Base-by-base conservation (phyloP, 768 basidiomycete species). In the Clathrus columnatus region DNA sequence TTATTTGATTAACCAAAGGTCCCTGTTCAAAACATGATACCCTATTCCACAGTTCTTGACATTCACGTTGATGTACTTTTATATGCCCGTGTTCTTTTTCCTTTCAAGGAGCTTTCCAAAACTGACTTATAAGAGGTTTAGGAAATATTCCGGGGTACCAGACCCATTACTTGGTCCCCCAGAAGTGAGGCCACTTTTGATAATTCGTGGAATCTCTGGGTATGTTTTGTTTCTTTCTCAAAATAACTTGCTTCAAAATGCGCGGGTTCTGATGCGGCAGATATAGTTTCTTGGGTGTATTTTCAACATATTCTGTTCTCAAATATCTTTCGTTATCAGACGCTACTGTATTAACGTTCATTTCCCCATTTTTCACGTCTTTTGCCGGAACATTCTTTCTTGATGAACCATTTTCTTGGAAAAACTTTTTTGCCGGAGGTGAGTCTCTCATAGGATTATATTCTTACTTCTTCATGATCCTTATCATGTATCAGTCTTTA, bases 321-420 rank as follows among this genome's bases (percentile, higher is more conserved):
- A 75, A 82, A 65, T 87, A 84, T 65, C 75, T 91, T 3, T 85
- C 85, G 0, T 72, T 93, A 0, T 84, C 85, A 1, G 91, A 93
- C 64, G 81, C 86, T 0, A 84, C 82, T 0, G 85, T 87, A 3
- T 69, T 94, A 46, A 82, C 82, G 0, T 93, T 91, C 70, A 71
- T 93, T 3, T 66, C 76, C 1, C 91, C 91, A 0, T 75, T 84
- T 51, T 73, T 73, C 43, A 85, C 82, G 0, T 81, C 80, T 0
- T 64, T 87, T 7, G 69, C 80, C 6, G 88, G 81, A 3, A 77
- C 78, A 11, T 60, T 86, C 1, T 72, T 86, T n/a, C 67, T 87
- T 11, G 75, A 78, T 24, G 91, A 92, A 61, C 66, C 62, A 0
- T 77, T 86, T 57, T 73, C 76, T 1, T 68, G 66, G 47, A 73